Evolutionary conservation across 2,329 filamentous ascomycete genomes (phyloP), one percentile per base, ranked within the genome.

Genomic region (Aspergillus amoenus): DNA sequence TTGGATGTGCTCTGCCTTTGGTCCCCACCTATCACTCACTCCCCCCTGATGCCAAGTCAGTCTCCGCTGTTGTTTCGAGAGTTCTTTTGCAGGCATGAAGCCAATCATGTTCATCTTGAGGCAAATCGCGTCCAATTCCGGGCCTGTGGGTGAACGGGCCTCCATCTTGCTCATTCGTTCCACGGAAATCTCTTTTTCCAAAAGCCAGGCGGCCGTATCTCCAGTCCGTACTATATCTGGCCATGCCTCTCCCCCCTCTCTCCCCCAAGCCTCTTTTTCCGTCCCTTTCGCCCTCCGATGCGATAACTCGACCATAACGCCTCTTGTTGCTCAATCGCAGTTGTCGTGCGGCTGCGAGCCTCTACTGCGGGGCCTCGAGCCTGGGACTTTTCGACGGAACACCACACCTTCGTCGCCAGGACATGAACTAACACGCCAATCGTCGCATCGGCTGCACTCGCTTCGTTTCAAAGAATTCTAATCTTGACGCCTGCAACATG

Each of bases 151-250:
- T 59, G 63, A 64, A 65, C 59, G 60, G 63, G 34, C 63, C 63
- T 64, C 61, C 52, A 46, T 37, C 49, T 54, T 52, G 24, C 42
- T 32, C 46, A 43, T 53, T 52, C 44, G 55, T 55, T 56, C 59
- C 53, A 56, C 48, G 24, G 44, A 53, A 60, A 54, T 53, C 44
- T 49, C 34, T 53, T 54, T 54, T 60, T 52, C 55, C 17, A 40
- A 39, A 22, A 30, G 45, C 17, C 40, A 27, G 11, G 39, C 27
- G 40, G 42, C 51, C 56, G 52, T 60, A 21, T 53, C n/a, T 18
- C 40, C 55, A 44, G 44, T 40, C 49, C 53, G 54, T 51, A 58
- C 57, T 69, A 67, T 68, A 68, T 61, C 61, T 62, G 55, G 57
- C 60, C 50, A 60, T 61, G 52, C 53, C 52, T 53, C 57, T 56